Base-by-base conservation (phyloP, 163 green algal species). In the Scenedesmus sp. region DNA sequence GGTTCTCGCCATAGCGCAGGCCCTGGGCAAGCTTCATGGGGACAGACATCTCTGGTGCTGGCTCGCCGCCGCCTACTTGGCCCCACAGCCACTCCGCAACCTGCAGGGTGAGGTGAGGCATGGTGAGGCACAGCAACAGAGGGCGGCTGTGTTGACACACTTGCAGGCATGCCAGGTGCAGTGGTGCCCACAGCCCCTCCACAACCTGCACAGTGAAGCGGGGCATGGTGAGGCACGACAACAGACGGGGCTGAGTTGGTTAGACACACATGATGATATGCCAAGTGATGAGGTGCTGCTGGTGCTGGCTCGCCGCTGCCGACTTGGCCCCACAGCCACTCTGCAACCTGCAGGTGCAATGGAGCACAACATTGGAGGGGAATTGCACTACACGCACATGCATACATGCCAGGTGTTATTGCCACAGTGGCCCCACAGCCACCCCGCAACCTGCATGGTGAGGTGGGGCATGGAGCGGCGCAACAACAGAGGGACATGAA, bases 1-100 rank as follows among this genome's bases (percentile, higher is more conserved):
- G 98, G 96, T 99, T 99, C 96, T 99, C 98, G 3, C 98, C 98
- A 93, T 99, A 99, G 0, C 98, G 94, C 86, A 97, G 93, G 73
- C 84, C 92, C 82, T 94, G 81, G 5, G 77, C 59, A 90, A 98
- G 95, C 82, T 92, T 93, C 95, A 99, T 96, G 12, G 98, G 97
- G 70, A 99, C 95, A 13, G 94, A 96, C 90, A 99, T 92, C 83
- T 93, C 94, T 3, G 97, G 96, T 6, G 97, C 92, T 15, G 96
- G 95, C 81, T 89, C 92, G 34, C 92, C 94, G 16, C 88, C 94
- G 60, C 95, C 97, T 16, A 97, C 94, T 89, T 99, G 94, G 16
- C 66, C 82, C 98, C 98, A 99, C 87, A 99, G 79, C 97, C 97
- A 99, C 94, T 99, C 98, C 4, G 97, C 94, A 2, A 99, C 97